These are phyloP conservation scores for Chalara sp. DNA, from an alignment of 2,329 filamentous ascomycete genomes.

Conservation along the genomic window DNA sequence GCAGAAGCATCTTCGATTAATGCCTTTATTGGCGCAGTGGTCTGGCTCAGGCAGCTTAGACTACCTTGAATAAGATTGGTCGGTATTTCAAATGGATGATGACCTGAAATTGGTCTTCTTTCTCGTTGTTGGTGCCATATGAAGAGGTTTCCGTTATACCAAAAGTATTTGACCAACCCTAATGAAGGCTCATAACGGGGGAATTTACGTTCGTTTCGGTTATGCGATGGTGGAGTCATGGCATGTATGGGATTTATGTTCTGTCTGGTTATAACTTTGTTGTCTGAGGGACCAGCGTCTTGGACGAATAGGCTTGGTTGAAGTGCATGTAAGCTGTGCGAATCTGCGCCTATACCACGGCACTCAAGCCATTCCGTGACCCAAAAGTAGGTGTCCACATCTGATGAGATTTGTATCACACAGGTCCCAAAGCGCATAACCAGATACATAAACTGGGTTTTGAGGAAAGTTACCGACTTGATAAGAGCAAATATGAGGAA, in stretches of 20 bases:
- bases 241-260: not conserved
- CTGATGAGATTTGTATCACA: not conserved
- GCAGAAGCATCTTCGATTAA: not conserved
- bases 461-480: not conserved
- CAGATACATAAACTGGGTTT: not conserved
- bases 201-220: not conserved
- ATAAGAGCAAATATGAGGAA: not conserved
- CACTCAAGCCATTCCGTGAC: not conserved
- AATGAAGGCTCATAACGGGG: not conserved
- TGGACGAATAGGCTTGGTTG: too few species aligned
- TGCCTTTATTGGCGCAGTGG: not conserved
- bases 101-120: too few species aligned
- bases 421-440: not conserved
- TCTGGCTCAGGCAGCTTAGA: not conserved
- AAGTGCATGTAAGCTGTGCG: not conserved
- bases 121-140: not conserved
- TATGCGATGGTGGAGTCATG: not conserved
- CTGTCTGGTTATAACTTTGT: not conserved
- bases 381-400: not conserved
- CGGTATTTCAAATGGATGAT: not conserved
- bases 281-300: too few species aligned
- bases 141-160: not conserved
- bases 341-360: not conserved
- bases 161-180: not conserved
- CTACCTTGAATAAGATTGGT: conserved; percentile 2